Evolutionary conservation across 495 filamentous ascomycete genomes (phyloP).

Genomic region (Haplographium delicatum): DNA sequence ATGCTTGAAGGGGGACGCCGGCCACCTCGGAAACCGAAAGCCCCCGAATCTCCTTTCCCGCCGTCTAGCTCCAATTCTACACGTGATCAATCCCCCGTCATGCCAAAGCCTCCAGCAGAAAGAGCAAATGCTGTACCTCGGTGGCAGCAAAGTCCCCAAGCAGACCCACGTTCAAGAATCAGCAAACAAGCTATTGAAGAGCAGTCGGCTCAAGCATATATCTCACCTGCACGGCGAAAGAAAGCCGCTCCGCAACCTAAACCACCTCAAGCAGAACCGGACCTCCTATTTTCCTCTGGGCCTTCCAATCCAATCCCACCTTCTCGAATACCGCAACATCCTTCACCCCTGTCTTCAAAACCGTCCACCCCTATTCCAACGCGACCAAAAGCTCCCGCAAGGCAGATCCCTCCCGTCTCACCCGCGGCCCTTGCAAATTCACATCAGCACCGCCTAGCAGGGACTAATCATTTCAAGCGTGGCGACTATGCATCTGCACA

Average conservation of each 20-base stretch:
- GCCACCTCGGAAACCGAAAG: constrained; percentile 30
- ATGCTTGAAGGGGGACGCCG: constrained; percentile 70
- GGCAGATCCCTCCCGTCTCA: constrained; percentile 64
- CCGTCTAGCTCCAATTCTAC: constrained; percentile 16
- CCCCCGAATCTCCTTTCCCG: constrained; percentile 17
- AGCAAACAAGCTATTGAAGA: constrained; percentile 72
- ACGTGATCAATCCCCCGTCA: constrained; percentile 18
- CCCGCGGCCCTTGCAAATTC: constrained; percentile 64
- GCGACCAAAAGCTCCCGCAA: constrained; percentile 46
- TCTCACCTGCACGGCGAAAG: constrained; percentile 81
- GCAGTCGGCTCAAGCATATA: constrained; percentile 76
- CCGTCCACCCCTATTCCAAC: constrained; percentile 38
- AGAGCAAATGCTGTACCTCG: constrained; percentile 26
- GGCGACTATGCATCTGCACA: constrained; percentile 89
- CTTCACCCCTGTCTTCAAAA: constrained; percentile 31
- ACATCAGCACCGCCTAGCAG: constrained; percentile 67
- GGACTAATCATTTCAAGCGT: constrained; percentile 84
- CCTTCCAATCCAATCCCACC: constrained; percentile 11
- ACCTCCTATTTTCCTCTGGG: constrained; percentile 17
- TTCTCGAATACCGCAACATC: constrained; percentile 3
- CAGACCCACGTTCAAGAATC: constrained; percentile 55
- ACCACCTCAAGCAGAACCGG: constrained; percentile 12
- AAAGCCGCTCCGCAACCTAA: constrained; percentile 47
- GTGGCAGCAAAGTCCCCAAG: constrained; percentile 21
- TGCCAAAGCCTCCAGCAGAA: constrained; percentile 18